phyloP scores from a whole-genome alignment of 73 alveolate species.

The Durusdinium trenchii region DNA sequence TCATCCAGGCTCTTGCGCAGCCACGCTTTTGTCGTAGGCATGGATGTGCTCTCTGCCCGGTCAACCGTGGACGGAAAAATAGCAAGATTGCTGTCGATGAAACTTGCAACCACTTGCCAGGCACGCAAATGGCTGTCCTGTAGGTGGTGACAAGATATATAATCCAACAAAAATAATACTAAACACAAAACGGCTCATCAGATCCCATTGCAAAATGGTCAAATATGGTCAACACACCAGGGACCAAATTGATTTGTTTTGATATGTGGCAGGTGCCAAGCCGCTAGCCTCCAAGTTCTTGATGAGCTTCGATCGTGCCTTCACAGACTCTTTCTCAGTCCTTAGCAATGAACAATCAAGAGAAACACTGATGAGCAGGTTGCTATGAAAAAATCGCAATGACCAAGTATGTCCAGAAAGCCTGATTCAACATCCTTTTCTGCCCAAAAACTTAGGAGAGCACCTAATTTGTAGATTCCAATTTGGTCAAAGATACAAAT shows the following conservation, averaged over 20 bases:
- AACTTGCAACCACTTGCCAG: neutral
- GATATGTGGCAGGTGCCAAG: too few relatives aligned
- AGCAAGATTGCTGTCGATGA: neutral
- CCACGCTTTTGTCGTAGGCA: neutral
- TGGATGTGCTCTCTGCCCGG: neutral
- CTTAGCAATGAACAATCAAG: neutral
- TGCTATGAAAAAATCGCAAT: neutral
- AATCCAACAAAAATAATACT: neutral
- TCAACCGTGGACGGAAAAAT: neutral
- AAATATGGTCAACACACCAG: too few relatives aligned
- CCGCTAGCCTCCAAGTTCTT: constrained; percentile 13
- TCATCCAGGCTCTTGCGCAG: neutral
- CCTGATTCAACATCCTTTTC: too few relatives aligned
- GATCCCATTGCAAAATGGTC: too few relatives aligned
- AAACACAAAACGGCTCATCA: neutral
- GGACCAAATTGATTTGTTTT: too few relatives aligned
- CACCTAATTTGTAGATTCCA: neutral
- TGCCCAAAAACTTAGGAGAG: too few relatives aligned
- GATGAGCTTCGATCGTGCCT: neutral
- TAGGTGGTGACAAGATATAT: too few relatives aligned
- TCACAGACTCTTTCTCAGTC: neutral
- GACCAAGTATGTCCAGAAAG: neutral
- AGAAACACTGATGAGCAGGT: too few relatives aligned
- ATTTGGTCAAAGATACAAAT: neutral
- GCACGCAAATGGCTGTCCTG: constrained; percentile 15